Conservation (phyloP, 2,329 filamentous ascomycete species). For the Dothiorella sarmentorum region DNA sequence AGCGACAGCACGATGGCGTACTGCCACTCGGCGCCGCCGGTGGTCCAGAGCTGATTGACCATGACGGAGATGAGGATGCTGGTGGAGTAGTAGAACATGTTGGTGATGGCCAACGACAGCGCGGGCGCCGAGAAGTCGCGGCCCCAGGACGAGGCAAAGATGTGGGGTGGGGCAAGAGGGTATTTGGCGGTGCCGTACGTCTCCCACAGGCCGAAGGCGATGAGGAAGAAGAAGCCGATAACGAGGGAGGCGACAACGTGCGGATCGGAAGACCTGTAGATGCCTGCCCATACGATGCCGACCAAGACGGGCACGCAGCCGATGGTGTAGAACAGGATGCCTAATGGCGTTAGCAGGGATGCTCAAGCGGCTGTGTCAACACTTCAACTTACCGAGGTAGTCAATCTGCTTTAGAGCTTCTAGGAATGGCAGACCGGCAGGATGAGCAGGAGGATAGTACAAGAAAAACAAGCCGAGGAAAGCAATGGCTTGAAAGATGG, state of each 20-base stretch:
- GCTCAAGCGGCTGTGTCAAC: no score
- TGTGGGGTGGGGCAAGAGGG: conserved; percentile 42
- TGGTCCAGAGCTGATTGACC: conserved; percentile 46
- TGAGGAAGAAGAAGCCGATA: conserved; percentile 29
- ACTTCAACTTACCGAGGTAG: conserved; percentile 30
- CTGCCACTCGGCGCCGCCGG: conserved; percentile 34
- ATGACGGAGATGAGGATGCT: conserved; percentile 49
- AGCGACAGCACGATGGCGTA: conserved; percentile 37
- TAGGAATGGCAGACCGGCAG: conserved; percentile 27
- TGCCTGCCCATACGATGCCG: conserved; percentile 35
- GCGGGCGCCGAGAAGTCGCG: conserved; percentile 49
- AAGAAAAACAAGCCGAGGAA: conserved; percentile 43
- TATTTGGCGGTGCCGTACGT: conserved; percentile 29
- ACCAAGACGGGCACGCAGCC: conserved; percentile 28
- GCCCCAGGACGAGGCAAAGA: conserved; percentile 46
- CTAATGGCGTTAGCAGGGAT: neutral
- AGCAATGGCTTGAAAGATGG: conserved; percentile 44
- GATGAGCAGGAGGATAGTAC: conserved; percentile 42
- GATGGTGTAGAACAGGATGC: conserved; percentile 29
- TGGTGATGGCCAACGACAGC: conserved; percentile 45
- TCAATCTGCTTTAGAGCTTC: conserved; percentile 31
- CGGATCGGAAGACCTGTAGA: conserved; percentile 24
- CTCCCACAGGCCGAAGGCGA: conserved; percentile 33
- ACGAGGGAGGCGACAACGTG: conserved; percentile 34
- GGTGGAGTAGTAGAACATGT: conserved; percentile 52